Conservation (phyloP, 805 yeast genomes). For the Wickerhamiella parazyma region DNA sequence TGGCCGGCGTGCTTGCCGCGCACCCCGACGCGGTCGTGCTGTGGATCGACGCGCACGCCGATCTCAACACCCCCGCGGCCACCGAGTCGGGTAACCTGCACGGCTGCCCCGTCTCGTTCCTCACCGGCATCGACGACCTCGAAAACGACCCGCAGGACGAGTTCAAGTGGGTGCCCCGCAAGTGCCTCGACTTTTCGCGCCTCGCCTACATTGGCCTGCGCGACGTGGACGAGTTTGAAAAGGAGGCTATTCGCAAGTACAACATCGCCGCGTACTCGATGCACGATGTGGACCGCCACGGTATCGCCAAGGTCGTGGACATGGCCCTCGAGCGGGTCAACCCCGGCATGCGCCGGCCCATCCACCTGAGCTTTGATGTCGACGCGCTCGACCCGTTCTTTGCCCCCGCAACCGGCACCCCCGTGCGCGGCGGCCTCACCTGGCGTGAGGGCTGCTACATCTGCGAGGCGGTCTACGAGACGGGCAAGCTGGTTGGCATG, state of each 20-base stretch:
- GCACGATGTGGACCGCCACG: constrained; percentile 92
- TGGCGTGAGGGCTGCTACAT: constrained; percentile 87
- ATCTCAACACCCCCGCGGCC: constrained; percentile 75
- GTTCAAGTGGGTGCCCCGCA: constrained; percentile 65
- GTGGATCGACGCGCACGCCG: constrained; percentile 99
- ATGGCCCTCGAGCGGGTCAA: constrained; percentile 74
- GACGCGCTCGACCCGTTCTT: constrained; percentile 91
- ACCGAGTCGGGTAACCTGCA: constrained; percentile 85
- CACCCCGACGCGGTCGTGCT: constrained; percentile 79
- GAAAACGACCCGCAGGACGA: constrained; percentile 55
- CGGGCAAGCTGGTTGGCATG: constrained; percentile 76
- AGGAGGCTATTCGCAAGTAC: constrained; percentile 51
- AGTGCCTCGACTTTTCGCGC: constrained; percentile 45
- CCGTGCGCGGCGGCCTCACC: constrained; percentile 91
- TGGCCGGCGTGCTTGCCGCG: constrained; percentile 63
- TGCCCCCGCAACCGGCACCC: constrained; percentile 96
- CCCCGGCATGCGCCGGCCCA: constrained; percentile 58
- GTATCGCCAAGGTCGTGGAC: constrained; percentile 80
- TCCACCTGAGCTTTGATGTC: constrained; percentile 87
- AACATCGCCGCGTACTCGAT: constrained; percentile 78
- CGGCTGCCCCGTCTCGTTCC: constrained; percentile 90
- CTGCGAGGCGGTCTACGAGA: constrained; percentile 81
- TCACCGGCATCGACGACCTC: constrained; percentile 61
- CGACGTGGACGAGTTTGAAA: constrained; percentile 84
- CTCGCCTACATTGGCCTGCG: constrained; percentile 89